These are phyloP conservation scores for Mucor racemosus DNA, from an alignment of 371 early-diverging fungal species.

Conservation along the genomic window DNA sequence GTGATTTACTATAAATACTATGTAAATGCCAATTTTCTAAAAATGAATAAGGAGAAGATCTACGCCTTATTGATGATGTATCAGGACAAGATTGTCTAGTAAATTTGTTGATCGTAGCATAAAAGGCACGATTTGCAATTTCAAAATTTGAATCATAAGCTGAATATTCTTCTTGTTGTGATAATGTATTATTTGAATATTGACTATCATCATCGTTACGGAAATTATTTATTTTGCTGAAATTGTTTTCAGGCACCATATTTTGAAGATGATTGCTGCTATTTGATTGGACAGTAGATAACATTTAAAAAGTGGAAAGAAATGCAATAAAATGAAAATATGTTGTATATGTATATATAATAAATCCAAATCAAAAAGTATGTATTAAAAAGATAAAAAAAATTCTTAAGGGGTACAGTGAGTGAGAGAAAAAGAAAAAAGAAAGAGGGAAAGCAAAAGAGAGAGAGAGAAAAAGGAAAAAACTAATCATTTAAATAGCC, in stretches of 20 bases:
- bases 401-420: neutral
- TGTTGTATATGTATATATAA: neutral
- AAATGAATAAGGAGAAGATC: slow-evolving; percentile 43
- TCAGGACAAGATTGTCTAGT: slow-evolving; percentile 35
- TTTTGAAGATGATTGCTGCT: neutral
- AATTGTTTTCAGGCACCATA: slow-evolving; percentile 17
- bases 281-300: slow-evolving; percentile 6
- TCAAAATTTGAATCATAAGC: slow-evolving; percentile 27
- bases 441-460: neutral
- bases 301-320: slow-evolving; percentile 5
- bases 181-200: slow-evolving; percentile 18
- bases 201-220: slow-evolving; percentile 29
- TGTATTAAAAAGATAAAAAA: neutral
- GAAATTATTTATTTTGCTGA: slow-evolving; percentile 20
- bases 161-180: slow-evolving; percentile 23
- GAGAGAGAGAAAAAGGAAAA: neutral
- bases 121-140: slow-evolving; percentile 46
- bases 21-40: slow-evolving; percentile 49
- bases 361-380: neutral
- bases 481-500: slow-evolving; percentile 1
- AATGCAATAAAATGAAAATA: neutral
- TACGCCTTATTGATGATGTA: slow-evolving; percentile 16
- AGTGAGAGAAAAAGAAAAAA: no score
- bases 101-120: slow-evolving; percentile 53
- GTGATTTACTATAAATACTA: slow-evolving; percentile 57